Conservation (phyloP, 139 green algal species). For the Coccomyxa sp. region DNA sequence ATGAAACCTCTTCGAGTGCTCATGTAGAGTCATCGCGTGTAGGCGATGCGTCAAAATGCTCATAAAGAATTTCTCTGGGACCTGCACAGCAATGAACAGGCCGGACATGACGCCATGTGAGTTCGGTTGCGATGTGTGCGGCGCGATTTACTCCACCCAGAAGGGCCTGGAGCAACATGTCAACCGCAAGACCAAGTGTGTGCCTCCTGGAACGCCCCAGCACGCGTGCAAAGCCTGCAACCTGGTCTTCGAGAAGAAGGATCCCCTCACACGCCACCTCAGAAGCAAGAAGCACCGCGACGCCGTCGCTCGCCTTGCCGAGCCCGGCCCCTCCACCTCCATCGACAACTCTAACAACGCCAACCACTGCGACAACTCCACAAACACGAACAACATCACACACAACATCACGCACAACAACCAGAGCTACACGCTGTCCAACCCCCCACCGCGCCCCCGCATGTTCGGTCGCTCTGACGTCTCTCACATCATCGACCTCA, state of each 20-base stretch:
- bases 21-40: not conserved
- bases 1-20: too few species aligned
- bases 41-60: not conserved
- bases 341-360: not conserved
- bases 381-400: not conserved
- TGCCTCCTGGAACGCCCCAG: not conserved
- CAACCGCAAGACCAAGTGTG: not conserved
- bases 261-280: not conserved
- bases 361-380: not conserved
- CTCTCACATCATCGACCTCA: not conserved
- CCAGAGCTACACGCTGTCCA: not conserved
- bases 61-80: not conserved
- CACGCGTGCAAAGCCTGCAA: not conserved
- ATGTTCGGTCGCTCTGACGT: not conserved
- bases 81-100: not conserved
- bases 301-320: not conserved
- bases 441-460: not conserved
- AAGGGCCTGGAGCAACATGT: not conserved
- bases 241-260: not conserved
- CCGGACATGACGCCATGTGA: not conserved
- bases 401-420: not conserved
- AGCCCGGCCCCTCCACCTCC: not conserved
- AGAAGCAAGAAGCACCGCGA: not conserved
- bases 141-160: not conserved
- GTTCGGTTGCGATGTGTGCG: not conserved